Conservation (phyloP, 352 stramenopile species). For the Pythium biforme region DNA sequence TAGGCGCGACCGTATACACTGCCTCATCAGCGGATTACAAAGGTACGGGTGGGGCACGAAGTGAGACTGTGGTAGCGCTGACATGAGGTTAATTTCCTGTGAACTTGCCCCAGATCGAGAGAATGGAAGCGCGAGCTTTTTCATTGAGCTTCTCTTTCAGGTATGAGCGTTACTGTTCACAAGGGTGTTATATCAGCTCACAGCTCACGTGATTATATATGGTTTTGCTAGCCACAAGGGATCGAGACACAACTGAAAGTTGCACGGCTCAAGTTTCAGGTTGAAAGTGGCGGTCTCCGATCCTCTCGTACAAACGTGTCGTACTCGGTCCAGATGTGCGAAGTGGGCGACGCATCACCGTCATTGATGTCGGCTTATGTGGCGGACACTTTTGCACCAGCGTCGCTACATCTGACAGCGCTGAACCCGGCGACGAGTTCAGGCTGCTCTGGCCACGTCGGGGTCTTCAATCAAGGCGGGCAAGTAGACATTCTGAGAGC, state of each 20-base stretch:
- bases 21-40: slow-evolving; percentile 64
- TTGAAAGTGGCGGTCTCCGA: slow-evolving; percentile 29
- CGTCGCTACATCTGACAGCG: slow-evolving; percentile 2
- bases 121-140: slow-evolving; percentile 43
- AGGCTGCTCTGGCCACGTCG: neutral
- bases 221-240: slow-evolving; percentile 26
- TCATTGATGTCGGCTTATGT: slow-evolving; percentile 38
- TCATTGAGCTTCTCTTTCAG: slow-evolving; percentile 64
- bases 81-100: neutral
- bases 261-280: slow-evolving; percentile 59
- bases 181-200: neutral
- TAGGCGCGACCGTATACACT: slow-evolving; percentile 49
- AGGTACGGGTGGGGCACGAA: slow-evolving; percentile 46
- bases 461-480: slow-evolving; percentile 3
- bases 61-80: neutral
- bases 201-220: neutral
- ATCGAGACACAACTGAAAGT: slow-evolving; percentile 46
- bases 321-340: slow-evolving; percentile 60
- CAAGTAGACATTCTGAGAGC: slow-evolving; percentile 16
- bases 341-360: slow-evolving; percentile 44
- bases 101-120: slow-evolving; percentile 42
- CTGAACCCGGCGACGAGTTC: neutral
- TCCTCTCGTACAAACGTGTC: slow-evolving; percentile 25
- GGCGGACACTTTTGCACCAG: neutral
- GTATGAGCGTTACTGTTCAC: neutral